Base-by-base conservation (phyloP, 495 filamentous ascomycete species). In the Margaritispora aquatica region DNA sequence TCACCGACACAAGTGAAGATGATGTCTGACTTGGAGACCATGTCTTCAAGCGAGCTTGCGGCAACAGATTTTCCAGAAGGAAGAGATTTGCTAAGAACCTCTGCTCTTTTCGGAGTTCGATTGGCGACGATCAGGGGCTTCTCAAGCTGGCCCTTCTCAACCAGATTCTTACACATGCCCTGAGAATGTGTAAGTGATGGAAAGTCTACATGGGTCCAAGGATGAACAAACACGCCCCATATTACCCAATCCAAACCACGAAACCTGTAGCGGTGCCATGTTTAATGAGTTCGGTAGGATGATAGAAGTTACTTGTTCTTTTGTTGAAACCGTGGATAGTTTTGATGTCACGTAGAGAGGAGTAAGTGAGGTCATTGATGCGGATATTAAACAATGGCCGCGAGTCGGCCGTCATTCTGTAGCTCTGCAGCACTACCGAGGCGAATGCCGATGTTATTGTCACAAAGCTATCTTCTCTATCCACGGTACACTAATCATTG, bases 171-270 rank as follows among this genome's bases (percentile, higher is more conserved):
- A 71, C 76, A 79, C 90, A 96, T 96, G 58, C 89, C 91, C 88
- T 94, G 70, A 2, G 7, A 51, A 31, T 3, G 54, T 24, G 46
- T 38, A 15, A 55, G 57, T 69, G 64, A 66, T 67, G 49, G 3
- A 31, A 10, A 23, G 15, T 44, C 47, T 46, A 54, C 38, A 49
- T 17, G 31, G 48, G 36, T 22, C 27, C 15, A 55, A 63, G 34
- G 24, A 9, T 19, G 20, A 17, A 76, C 84, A 75, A 77, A 92
- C 90, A 59, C 88, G 78, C 60, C 92, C 92, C 82, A 96, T 96
- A 71, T 96, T 96, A 9, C 92, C 92, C 55, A 96, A 77, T 53
- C 92, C 92, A 55, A 96, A 88, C 85, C 87, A 96, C 66, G 92
- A 76, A 50, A 91, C 51, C 68, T 80, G 84, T 61, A 83, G 80